Evolutionary conservation across 306 rosid species (phyloP).

Genomic region (Rosa persica): DNA sequence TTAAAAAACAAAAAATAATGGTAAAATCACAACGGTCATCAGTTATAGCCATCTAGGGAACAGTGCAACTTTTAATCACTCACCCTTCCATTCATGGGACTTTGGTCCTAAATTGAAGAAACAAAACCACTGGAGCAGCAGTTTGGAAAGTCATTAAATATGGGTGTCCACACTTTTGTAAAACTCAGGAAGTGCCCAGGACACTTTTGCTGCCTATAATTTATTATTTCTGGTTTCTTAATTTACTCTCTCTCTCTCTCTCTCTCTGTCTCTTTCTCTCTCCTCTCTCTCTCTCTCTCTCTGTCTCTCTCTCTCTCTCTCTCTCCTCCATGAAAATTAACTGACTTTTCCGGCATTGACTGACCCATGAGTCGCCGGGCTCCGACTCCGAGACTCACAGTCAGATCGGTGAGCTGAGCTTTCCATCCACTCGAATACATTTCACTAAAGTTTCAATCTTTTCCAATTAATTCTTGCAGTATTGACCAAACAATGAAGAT

Average conservation of each 20-base stretch:
- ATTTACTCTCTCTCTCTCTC: slow-evolving; percentile 19
- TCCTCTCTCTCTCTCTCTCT: not conserved
- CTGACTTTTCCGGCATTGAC: slow-evolving; percentile 52
- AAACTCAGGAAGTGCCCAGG: not conserved
- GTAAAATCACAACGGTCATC: not conserved
- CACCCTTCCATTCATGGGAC: not conserved
- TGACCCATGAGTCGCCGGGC: slow-evolving; percentile 25
- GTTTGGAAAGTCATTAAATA: slow-evolving; percentile 11
- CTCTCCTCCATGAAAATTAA: slow-evolving; percentile 18
- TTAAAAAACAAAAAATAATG: not conserved
- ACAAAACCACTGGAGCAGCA: not conserved
- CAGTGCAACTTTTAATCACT: slow-evolving; percentile 3
- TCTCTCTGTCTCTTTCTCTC: not conserved
- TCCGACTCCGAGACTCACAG: slow-evolving; percentile 15
- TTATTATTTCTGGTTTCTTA: slow-evolving; percentile 10
- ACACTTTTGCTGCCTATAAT: not conserved
- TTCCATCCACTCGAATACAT: slow-evolving; percentile 5
- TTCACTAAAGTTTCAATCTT: slow-evolving; percentile 25
- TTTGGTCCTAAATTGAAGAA: not conserved
- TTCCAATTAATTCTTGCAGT: slow-evolving; percentile 18
- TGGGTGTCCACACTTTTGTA: not conserved
- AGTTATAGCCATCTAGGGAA: not conserved
- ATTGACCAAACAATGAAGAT: slow-evolving; percentile 18
- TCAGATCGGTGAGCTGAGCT: slow-evolving; percentile 46
- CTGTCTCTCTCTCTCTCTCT: not conserved